Conservation (phyloP, 2,329 filamentous ascomycete genomes). For the Diaporthe velutina region DNA sequence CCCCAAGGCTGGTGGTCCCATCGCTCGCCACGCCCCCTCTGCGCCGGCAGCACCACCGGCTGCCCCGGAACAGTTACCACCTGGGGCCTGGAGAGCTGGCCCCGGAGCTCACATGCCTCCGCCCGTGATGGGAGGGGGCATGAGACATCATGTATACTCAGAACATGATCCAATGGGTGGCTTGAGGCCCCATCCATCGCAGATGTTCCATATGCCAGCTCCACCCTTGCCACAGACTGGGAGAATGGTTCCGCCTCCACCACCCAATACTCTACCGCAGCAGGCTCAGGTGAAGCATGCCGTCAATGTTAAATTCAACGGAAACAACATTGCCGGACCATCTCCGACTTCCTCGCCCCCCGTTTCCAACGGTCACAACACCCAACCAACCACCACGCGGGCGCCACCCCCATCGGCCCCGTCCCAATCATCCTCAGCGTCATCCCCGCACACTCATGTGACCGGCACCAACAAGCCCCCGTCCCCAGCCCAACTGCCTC, state of each 20-base stretch:
- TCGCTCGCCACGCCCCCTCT: background rate
- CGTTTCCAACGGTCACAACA: background rate
- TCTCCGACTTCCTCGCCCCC: background rate
- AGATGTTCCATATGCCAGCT: background rate
- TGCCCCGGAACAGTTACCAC: background rate
- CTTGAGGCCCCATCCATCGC: constrained; percentile 25
- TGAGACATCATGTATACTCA: background rate
- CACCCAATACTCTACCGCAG: background rate
- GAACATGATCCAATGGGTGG: background rate
- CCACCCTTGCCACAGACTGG: background rate
- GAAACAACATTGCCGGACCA: background rate
- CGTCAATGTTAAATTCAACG: background rate
- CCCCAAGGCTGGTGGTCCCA: background rate
- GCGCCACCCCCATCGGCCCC: background rate
- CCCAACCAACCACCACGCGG: background rate
- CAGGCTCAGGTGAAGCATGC: background rate
- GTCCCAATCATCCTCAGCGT: constrained; percentile 1
- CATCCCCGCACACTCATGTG: constrained; percentile 23
- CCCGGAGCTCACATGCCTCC: background rate
- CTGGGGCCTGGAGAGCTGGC: background rate
- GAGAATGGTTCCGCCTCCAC: constrained; percentile 8
- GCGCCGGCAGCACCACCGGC: background rate
- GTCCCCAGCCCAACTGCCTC: background rate
- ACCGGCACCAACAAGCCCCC: constrained; percentile 9
- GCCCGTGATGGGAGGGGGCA: background rate